Conservation (phyloP, 352 stramenopile species). For the Phytophthora brassicae region DNA sequence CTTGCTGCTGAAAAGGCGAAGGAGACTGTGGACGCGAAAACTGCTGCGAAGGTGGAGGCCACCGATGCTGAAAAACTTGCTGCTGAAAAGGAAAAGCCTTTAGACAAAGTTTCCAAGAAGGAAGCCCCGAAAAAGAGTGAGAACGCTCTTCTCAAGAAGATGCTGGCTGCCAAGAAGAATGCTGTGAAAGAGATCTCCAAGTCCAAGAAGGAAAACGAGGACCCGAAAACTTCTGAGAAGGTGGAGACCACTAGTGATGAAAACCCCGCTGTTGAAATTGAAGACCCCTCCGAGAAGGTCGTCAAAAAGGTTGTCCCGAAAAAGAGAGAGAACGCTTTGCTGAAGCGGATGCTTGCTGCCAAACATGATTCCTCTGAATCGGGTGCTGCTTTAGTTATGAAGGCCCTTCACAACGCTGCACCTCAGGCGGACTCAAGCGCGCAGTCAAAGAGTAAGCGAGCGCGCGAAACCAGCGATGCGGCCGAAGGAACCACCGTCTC, state of each 20-base stretch:
- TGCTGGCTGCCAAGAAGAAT: conserved; percentile 32
- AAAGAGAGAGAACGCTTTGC: conserved; percentile 34
- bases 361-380: conserved; percentile 27
- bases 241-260: too few species aligned
- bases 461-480: conserved; percentile 20
- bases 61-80: conserved; percentile 7
- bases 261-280: too few species aligned
- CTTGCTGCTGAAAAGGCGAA: conserved; percentile 4
- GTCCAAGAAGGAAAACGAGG: conserved; percentile 3
- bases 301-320: conserved; percentile 25
- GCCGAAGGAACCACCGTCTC: conserved; percentile 2
- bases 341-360: conserved; percentile 38
- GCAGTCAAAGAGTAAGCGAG: conserved; percentile 24
- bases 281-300: conserved; percentile 5
- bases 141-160: conserved; percentile 36
- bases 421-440: background rate
- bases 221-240: too few species aligned
- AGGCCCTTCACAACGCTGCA: conserved; percentile 18
- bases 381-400: conserved; percentile 23
- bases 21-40: conserved; percentile 5
- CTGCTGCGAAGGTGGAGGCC: conserved; percentile 9
- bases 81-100: conserved; percentile 5
- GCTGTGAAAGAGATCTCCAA: background rate
- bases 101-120: conserved; percentile 22
- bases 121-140: conserved; percentile 29